phyloP scores from a whole-genome alignment of 1,284 basidiomycete genomes.

The Malassezia cuniculi region DNA sequence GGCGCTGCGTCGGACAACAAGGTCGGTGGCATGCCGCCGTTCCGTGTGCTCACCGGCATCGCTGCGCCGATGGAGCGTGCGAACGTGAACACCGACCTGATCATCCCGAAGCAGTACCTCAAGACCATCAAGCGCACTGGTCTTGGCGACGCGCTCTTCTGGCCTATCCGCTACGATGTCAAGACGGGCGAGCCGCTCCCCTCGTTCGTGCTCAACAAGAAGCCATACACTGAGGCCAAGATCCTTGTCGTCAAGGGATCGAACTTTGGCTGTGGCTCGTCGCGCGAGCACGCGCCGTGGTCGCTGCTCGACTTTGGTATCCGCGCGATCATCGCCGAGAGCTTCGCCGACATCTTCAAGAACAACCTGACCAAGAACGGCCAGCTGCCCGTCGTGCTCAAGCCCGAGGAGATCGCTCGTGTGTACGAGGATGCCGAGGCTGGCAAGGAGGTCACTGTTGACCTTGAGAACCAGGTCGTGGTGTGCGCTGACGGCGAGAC shows the following conservation, averaged over 20 bases:
- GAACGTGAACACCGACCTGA: conserved; percentile 43
- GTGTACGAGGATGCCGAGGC: conserved; percentile 32
- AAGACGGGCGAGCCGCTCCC: conserved; percentile 31
- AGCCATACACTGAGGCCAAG: conserved; percentile 28
- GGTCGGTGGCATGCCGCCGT: conserved; percentile 31
- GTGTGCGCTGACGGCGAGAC: conserved; percentile 24
- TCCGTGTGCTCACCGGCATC: conserved; percentile 36
- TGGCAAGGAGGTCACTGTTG: conserved; percentile 33
- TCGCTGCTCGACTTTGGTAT: conserved; percentile 42
- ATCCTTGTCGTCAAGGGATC: conserved; percentile 36
- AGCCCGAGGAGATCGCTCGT: conserved; percentile 22
- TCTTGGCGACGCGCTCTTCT: conserved; percentile 38
- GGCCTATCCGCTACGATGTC: conserved; percentile 36
- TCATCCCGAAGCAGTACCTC: conserved; percentile 43
- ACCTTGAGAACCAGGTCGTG: conserved; percentile 32
- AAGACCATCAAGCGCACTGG: conserved; percentile 44
- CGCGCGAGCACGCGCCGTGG: conserved; percentile 42
- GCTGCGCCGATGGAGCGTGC: conserved; percentile 37
- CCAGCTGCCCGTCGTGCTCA: conserved; percentile 27
- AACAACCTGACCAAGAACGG: conserved; percentile 43
- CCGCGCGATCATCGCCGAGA: conserved; percentile 33
- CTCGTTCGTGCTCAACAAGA: conserved; percentile 35
- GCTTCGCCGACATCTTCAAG: conserved; percentile 38
- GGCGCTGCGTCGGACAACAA: not conserved
- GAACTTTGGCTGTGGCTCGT: conserved; percentile 42